phyloP scores from a whole-genome alignment of 495 filamentous ascomycete species.

The Staphylotrichum tortipilum region DNA sequence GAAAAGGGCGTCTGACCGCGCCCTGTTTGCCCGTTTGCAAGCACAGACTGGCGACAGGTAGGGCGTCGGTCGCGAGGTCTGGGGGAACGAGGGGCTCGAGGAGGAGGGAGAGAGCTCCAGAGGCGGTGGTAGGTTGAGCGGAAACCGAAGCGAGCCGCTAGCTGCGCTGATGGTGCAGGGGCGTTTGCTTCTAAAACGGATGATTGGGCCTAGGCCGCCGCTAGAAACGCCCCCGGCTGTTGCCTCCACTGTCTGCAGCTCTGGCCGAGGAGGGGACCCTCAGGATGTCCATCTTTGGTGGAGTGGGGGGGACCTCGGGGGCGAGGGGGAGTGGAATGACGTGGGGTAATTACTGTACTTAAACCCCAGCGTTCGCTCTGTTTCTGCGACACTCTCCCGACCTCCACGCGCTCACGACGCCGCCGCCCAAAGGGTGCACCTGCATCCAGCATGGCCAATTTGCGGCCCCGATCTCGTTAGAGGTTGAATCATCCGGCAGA shows the following conservation, averaged over 20 bases:
- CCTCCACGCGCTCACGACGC: too few species aligned
- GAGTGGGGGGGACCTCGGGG: neutral
- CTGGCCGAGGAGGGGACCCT: too few species aligned
- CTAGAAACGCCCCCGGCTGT: neutral
- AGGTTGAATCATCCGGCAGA: conserved; percentile 9
- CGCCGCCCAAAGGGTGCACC: neutral
- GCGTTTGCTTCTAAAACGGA: neutral
- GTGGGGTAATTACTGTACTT: neutral
- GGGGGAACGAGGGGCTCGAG: conserved; percentile 5
- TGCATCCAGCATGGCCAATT: neutral
- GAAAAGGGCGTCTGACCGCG: neutral
- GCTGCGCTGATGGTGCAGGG: neutral
- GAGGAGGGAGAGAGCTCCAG: neutral
- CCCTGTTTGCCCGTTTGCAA: neutral
- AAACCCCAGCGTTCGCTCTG: neutral
- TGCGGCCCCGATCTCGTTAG: neutral
- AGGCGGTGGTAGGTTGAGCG: neutral
- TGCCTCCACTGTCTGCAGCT: neutral
- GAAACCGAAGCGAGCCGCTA: conserved; percentile 10
- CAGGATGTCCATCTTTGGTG: too few species aligned
- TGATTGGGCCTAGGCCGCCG: conserved; percentile 9
- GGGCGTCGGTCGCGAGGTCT: neutral
- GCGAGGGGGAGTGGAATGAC: neutral
- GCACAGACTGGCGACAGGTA: neutral
- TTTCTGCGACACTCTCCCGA: neutral